Evolutionary conservation across 2,329 filamentous ascomycete species (phyloP).

Genomic region (Sclerotinia minor): DNA sequence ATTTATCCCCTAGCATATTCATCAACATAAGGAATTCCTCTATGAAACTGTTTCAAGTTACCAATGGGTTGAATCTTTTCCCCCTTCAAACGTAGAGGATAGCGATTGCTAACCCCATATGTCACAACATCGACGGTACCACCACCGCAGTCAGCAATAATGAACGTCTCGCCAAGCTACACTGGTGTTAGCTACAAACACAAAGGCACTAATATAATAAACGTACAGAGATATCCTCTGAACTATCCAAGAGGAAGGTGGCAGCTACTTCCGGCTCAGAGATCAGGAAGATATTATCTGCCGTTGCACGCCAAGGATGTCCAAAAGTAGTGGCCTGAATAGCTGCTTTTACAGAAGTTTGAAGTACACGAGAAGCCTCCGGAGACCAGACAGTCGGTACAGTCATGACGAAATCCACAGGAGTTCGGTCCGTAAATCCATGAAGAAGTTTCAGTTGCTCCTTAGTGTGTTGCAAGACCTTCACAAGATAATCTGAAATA

Average conservation of each 20-base stretch:
- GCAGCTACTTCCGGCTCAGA: conserved; percentile 41
- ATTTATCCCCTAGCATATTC: conserved; percentile 21
- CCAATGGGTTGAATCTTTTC: conserved; percentile 19
- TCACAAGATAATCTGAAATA: conserved; percentile 28
- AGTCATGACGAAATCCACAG: conserved; percentile 25
- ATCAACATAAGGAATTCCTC: neutral
- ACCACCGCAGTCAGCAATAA: conserved; percentile 37
- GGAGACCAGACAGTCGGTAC: conserved; percentile 27
- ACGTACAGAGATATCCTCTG: conserved; percentile 26
- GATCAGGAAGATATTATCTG: conserved; percentile 40
- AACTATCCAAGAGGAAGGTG: conserved; percentile 35
- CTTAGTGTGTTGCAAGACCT: conserved; percentile 29
- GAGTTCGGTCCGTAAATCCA: conserved; percentile 20
- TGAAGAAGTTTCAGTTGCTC: conserved; percentile 25
- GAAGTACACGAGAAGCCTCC: conserved; percentile 25
- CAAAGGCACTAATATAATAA: neutral
- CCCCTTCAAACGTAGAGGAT: conserved; percentile 33
- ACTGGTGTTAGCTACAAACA: conserved; percentile 9
- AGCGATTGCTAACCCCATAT: conserved; percentile 36
- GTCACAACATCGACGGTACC: conserved; percentile 40
- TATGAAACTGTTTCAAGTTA: neutral
- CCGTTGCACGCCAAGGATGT: conserved; percentile 19
- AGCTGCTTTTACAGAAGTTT: conserved; percentile 25
- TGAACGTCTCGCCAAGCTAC: conserved; percentile 29
- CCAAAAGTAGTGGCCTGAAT: conserved; percentile 27